These are phyloP conservation scores for Asterella californica DNA, from an alignment of 225 moss, liverwort and hornwort genomes.

Conservation along the genomic window DNA sequence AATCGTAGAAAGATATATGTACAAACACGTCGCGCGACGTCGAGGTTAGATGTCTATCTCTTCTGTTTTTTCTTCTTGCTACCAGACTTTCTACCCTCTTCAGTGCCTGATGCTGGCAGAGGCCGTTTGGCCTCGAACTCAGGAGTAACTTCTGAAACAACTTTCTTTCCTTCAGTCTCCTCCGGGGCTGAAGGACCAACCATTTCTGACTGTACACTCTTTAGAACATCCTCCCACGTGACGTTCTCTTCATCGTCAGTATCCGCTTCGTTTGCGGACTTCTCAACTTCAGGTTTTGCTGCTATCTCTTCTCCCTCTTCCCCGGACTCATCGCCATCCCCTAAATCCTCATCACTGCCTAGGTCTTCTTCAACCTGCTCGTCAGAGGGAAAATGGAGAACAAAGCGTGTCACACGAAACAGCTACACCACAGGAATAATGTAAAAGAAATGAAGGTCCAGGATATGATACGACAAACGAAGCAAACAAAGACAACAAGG, in stretches of 20 bases:
- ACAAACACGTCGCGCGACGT: neutral
- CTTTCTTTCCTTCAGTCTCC: constrained; percentile 1
- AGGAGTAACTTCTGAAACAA: neutral
- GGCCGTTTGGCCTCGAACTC: neutral
- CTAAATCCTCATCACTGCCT: constrained; percentile 51
- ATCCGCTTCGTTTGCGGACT: constrained; percentile 16
- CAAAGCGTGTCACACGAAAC: neutral
- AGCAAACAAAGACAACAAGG: too few species aligned
- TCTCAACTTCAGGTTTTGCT: neutral
- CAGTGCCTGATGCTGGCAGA: neutral
- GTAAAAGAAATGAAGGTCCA: too few species aligned
- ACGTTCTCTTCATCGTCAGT: constrained; percentile 66
- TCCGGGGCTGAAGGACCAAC: constrained; percentile 15
- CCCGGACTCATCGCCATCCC: constrained; percentile 43
- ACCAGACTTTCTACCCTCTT: neutral
- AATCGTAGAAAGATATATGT: too few species aligned
- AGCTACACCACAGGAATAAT: neutral
- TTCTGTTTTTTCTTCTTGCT: constrained; percentile 5
- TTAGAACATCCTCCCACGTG: constrained; percentile 88
- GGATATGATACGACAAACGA: too few species aligned
- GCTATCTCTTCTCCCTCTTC: constrained; percentile 26
- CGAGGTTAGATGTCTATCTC: neutral
- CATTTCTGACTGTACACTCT: constrained; percentile 78
- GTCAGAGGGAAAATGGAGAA: neutral
- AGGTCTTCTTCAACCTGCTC: constrained; percentile 29